A percentile compares a stretch with the other conserved stretches of the same genome.
These are phyloP conservation scores for Pseudogymnoascus sp. DNA, from an alignment of 2,329 filamentous ascomycete species.

Conservation along the genomic window DNA sequence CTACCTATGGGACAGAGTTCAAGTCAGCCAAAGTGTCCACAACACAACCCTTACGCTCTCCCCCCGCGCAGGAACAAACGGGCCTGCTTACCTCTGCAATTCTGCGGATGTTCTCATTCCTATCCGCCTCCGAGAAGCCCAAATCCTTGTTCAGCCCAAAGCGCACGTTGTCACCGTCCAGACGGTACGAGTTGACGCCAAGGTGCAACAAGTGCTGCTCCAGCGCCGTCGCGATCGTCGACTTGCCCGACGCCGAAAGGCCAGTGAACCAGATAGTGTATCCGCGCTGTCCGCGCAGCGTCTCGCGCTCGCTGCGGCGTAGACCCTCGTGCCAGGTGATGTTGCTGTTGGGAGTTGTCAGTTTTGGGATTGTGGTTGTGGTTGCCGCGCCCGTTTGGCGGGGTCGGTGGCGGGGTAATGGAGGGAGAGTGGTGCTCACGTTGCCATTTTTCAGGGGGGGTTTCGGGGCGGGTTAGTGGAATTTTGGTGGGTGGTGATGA, in stretches of 20 bases:
- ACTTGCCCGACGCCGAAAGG: constrained; percentile 92
- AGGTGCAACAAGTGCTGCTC: constrained; percentile 93
- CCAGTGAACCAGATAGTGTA: constrained; percentile 98
- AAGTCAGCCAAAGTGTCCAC: not conserved
- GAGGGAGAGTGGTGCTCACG: constrained; percentile 23
- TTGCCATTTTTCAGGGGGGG: constrained; percentile 20
- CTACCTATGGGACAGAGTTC: constrained; percentile 49
- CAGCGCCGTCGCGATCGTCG: constrained; percentile 89
- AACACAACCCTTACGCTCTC: not conserved
- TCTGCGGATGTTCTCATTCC: constrained; percentile 95
- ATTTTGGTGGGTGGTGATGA: not conserved
- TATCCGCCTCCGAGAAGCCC: constrained; percentile 84
- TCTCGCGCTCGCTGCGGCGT: constrained; percentile 66
- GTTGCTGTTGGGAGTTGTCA: constrained; percentile 51
- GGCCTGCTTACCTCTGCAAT: constrained; percentile 62
- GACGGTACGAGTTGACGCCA: constrained; percentile 75
- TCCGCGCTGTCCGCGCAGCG: constrained; percentile 72
- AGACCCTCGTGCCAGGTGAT: constrained; percentile 81
- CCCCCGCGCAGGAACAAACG: not conserved
- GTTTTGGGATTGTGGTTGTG: constrained; percentile 8
- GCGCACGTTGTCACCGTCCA: constrained; percentile 97
- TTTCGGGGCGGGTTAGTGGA: not conserved
- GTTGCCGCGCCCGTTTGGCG: not conserved
- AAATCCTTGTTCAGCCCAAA: constrained; percentile 98
- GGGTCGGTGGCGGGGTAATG: constrained; percentile 18